phyloP scores from a whole-genome alignment of 768 basidiomycete species.

The Polyporus arcularius region DNA sequence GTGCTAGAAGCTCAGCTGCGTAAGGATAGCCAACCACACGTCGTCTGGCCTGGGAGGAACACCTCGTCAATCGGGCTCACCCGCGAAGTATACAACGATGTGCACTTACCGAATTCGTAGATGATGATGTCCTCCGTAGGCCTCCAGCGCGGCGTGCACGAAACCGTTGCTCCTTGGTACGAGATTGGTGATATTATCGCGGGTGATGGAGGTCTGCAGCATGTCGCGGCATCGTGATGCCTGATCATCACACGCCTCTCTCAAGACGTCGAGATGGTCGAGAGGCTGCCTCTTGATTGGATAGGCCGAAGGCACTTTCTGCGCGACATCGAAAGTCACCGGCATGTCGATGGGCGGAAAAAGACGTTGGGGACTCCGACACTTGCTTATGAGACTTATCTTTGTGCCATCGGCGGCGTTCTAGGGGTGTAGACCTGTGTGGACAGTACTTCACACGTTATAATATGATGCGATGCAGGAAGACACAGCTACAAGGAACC shows the following conservation, averaged over 20 bases:
- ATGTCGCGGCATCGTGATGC: neutral
- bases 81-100: neutral
- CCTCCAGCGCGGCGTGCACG: constrained; percentile 3
- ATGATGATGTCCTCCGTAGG: constrained; percentile 5
- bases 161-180: neutral
- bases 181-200: neutral
- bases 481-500: neutral
- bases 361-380: too few species aligned
- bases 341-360: neutral
- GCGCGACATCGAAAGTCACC: neutral
- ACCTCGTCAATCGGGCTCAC: neutral
- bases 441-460: too few species aligned
- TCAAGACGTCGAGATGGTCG: neutral
- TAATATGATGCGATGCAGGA: neutral
- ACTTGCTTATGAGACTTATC: too few species aligned
- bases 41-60: constrained; percentile 45
- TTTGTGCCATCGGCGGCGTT: too few species aligned
- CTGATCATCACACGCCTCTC: neutral
- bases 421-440: too few species aligned
- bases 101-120: constrained; percentile 1
- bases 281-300: neutral
- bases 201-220: neutral
- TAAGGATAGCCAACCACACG: constrained; percentile 46
- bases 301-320: neutral
- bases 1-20: constrained; percentile 37